A percentile compares a stretch with the other conserved stretches of the same genome.
Conservation (phyloP, 169 alveolate genomes). For the Toxoplasma gondii region DNA sequence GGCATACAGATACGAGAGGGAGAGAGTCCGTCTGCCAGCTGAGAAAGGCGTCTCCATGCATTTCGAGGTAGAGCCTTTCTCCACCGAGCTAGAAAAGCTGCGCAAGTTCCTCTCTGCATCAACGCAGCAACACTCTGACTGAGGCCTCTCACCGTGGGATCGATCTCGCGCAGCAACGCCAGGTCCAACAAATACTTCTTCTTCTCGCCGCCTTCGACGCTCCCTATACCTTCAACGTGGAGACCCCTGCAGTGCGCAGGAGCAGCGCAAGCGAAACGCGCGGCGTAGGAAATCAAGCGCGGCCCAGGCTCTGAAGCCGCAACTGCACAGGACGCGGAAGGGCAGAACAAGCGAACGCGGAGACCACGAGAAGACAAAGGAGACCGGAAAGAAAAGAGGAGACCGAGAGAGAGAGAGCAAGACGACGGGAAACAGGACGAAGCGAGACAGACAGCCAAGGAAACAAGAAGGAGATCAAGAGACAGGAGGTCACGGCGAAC, state of each 20-base stretch:
- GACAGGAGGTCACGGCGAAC: neutral
- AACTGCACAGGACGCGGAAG: too few relatives aligned
- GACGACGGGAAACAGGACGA: neutral
- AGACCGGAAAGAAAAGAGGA: neutral
- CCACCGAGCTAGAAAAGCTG: too few relatives aligned
- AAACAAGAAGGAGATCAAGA: neutral
- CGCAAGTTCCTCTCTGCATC: too few relatives aligned
- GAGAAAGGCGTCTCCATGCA: too few relatives aligned
- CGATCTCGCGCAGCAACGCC: neutral
- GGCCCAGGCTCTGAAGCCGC: too few relatives aligned
- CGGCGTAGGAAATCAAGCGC: neutral
- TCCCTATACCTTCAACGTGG: neutral
- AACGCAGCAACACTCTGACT: too few relatives aligned
- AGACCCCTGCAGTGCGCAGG: neutral
- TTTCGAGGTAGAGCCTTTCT: too few relatives aligned
- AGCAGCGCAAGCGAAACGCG: neutral
- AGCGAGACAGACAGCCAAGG: neutral
- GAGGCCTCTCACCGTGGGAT: neutral
- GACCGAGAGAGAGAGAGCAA: neutral
- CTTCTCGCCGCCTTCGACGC: constrained; percentile 5
- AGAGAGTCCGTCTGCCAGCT: too few relatives aligned
- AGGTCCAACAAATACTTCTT: neutral
- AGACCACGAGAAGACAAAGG: neutral
- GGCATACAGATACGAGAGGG: too few relatives aligned
- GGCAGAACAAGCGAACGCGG: neutral